A percentile compares a stretch with the other conserved stretches of the same genome.
phyloP scores from a whole-genome alignment of 352 stramenopile genomes.

The Pythium insidiosum region DNA sequence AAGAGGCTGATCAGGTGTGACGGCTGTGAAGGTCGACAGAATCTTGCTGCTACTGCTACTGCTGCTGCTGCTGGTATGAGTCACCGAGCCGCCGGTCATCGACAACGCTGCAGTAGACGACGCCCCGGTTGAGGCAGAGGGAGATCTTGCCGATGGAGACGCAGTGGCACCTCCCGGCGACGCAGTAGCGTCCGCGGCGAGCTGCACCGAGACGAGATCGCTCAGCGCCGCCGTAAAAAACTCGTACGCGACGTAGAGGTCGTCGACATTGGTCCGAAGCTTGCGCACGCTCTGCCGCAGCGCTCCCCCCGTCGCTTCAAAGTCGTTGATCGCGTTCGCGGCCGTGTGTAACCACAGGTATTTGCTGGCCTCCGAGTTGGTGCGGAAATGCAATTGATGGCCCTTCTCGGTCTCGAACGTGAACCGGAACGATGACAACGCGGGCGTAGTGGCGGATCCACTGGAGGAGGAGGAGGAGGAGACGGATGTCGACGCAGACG shows the following conservation, averaged over 20 bases:
- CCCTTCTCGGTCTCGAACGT: constrained; percentile 76
- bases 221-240: constrained; percentile 60
- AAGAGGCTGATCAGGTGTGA: constrained; percentile 46
- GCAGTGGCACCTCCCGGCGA: not conserved
- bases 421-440: constrained; percentile 63
- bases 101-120: not conserved
- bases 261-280: constrained; percentile 37
- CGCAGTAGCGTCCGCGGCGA: constrained; percentile 7
- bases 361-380: constrained; percentile 74
- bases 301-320: constrained; percentile 26
- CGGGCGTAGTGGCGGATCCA: not conserved
- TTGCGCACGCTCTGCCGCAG: constrained; percentile 19
- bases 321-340: constrained; percentile 47
- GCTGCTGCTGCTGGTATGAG: constrained; percentile 17
- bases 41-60: constrained; percentile 36
- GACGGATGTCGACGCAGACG: not conserved
- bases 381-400: constrained; percentile 82
- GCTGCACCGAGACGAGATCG: constrained; percentile 33
- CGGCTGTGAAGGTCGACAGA: constrained; percentile 28
- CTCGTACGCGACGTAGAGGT: constrained; percentile 78
- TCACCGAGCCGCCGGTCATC: no score
- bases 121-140: not conserved
- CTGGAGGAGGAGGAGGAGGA: constrained; percentile 1
- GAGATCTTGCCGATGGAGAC: no score
- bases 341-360: constrained; percentile 79